Evolutionary conservation across 1,284 basidiomycete species (phyloP).

Genomic region (Marasmius oreades): DNA sequence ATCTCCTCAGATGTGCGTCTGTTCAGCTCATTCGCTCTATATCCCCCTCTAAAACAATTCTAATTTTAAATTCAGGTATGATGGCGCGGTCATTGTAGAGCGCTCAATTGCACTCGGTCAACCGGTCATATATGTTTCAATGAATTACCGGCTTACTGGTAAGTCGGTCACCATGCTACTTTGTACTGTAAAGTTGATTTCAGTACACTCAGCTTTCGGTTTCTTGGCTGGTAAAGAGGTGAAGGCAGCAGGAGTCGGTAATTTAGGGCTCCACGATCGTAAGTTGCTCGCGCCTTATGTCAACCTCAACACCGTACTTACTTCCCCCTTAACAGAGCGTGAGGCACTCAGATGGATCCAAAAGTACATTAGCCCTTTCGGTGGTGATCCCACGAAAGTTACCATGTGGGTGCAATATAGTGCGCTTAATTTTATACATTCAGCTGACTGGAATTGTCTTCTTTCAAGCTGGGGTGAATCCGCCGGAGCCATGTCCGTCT

Average conservation of each 20-base stretch:
- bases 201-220: conserved; percentile 25
- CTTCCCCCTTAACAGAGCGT: conserved; percentile 38
- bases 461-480: conserved; percentile 52
- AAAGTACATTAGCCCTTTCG: conserved; percentile 59
- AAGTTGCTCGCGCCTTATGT: conserved; percentile 12
- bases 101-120: conserved; percentile 43
- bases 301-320: too few species aligned
- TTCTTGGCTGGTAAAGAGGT: conserved; percentile 42
- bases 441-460: background rate
- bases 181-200: background rate
- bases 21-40: background rate
- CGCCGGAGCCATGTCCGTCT: conserved; percentile 50
- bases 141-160: conserved; percentile 47
- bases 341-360: conserved; percentile 63
- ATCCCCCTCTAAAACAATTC: conserved; percentile 6
- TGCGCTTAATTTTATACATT: background rate
- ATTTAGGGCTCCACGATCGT: conserved; percentile 44
- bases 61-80: conserved; percentile 32
- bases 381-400: conserved; percentile 57
- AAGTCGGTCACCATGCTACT: background rate
- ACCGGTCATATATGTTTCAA: conserved; percentile 50
- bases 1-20: conserved; percentile 28
- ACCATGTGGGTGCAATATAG: conserved; percentile 43
- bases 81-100: conserved; percentile 42
- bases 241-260: conserved; percentile 39